Conservation (phyloP, 1,139 yeast species). For the Scheffersomyces titani region DNA sequence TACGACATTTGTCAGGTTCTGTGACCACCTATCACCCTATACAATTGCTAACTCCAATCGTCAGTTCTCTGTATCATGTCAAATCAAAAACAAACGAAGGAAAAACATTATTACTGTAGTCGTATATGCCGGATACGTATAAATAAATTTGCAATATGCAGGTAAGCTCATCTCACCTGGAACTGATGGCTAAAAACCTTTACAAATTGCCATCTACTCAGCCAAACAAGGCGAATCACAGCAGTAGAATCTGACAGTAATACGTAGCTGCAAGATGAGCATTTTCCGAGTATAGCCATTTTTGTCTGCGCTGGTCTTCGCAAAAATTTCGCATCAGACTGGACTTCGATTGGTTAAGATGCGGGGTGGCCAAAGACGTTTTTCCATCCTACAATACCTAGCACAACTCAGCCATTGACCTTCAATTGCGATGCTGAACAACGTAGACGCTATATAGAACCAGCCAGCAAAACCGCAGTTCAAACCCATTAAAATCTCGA, state of each 20-base stretch:
- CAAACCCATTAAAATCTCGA: not conserved
- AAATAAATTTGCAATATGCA: not conserved
- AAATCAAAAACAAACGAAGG: not conserved
- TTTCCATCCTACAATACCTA: not conserved
- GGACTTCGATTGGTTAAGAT: not conserved
- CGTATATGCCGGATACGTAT: not conserved
- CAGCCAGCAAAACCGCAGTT: not conserved
- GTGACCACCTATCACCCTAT: not conserved
- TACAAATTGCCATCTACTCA: not conserved
- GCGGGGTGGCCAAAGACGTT: not conserved
- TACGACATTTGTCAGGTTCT: not conserved
- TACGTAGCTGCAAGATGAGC: not conserved
- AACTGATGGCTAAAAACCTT: not conserved
- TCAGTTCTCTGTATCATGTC: not conserved
- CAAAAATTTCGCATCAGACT: not conserved
- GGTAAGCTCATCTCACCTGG: not conserved
- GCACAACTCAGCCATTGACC: not conserved
- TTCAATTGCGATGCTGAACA: not conserved
- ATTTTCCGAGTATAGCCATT: not conserved
- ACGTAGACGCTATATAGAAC: not conserved
- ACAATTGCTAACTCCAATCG: not conserved
- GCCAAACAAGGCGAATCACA: not conserved
- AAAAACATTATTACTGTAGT: no score
- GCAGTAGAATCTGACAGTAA: not conserved
- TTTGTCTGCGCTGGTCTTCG: not conserved